phyloP scores from a whole-genome alignment of 495 filamentous ascomycete species.

The Chaetomium fimeti region DNA sequence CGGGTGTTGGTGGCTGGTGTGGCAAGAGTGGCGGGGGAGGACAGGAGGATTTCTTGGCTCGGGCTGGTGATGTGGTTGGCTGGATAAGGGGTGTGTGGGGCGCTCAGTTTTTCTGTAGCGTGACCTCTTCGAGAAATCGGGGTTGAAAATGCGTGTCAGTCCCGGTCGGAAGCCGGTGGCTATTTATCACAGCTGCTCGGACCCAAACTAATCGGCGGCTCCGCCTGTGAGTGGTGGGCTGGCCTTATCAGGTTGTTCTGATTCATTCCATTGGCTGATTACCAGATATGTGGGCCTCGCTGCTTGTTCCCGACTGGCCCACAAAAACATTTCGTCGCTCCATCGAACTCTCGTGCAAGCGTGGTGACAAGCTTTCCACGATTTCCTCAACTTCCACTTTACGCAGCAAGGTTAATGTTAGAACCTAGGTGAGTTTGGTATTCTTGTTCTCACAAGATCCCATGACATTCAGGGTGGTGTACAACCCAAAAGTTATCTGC shows the following conservation, averaged over 20 bases:
- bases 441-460: too few species aligned
- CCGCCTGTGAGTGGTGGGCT: conserved; percentile 37
- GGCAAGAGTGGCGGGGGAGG: not conserved
- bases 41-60: not conserved
- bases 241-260: conserved; percentile 27
- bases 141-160: conserved; percentile 41
- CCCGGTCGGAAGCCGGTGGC: conserved; percentile 41
- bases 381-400: too few species aligned
- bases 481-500: too few species aligned
- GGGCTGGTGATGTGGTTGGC: conserved; percentile 28
- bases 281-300: conserved; percentile 20
- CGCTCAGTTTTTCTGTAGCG: conserved; percentile 27
- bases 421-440: too few species aligned
- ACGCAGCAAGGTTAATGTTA: too few species aligned
- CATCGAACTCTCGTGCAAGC: too few species aligned
- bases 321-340: too few species aligned
- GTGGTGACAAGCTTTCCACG: too few species aligned
- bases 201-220: conserved; percentile 29
- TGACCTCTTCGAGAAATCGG: conserved; percentile 35
- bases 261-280: conserved; percentile 31
- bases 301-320: too few species aligned
- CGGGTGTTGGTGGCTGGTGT: conserved; percentile 27
- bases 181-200: conserved; percentile 41
- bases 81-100: conserved; percentile 9
- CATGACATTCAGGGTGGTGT: too few species aligned